Evolutionary conservation across 345 rosid genomes (phyloP), one percentile per base, ranked within the genome.

Genomic region (Raphanus raphanistrum): DNA sequence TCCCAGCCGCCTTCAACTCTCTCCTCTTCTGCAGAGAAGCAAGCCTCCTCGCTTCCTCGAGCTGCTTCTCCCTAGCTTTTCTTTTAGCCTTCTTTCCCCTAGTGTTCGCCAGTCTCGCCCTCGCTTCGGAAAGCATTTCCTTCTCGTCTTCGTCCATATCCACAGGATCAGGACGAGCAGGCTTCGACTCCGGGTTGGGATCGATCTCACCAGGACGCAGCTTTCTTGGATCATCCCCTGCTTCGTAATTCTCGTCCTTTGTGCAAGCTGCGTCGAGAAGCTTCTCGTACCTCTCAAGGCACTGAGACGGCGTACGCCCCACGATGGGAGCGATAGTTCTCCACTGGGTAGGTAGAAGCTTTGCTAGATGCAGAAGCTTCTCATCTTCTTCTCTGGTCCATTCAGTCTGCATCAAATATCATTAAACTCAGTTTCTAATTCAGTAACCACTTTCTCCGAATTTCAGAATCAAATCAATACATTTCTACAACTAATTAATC

Each of bases 351-450:
- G 99, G 99, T 91, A 95, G 83, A 63, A 95, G 96, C 84, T 95
- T 95, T 0, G 99, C 99, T 74, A 95, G 99, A 86, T 95, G 99
- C 38, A 95, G 97, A 85, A 95, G 85, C 75, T 95, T 95, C 84
- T 95, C 99, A 76, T 95, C 99, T 86, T 95, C 99, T 69, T 95
- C 99, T 75, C 99, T 89, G 8, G 99, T 95, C 99, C 99, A 95
- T 83, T 95, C 99, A 11, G 99, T 95, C 99, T 95, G 50, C 73
- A 66, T 80, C 21, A 21, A 21, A 21, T 1, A 21, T 21, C 21
- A 21, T 21, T 21, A 21, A n/a, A n/a, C n/a, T n/a, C 81, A 83
- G 54, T 52, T 32, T 71, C 35, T 8, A 59, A 32, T 25, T 16
- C 58, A 65, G 45, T 3, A 63, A 35, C 13, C 17, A 72, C 12